Base-by-base conservation (phyloP, 1,284 basidiomycete genomes). In the Cryptococcus sp. region DNA sequence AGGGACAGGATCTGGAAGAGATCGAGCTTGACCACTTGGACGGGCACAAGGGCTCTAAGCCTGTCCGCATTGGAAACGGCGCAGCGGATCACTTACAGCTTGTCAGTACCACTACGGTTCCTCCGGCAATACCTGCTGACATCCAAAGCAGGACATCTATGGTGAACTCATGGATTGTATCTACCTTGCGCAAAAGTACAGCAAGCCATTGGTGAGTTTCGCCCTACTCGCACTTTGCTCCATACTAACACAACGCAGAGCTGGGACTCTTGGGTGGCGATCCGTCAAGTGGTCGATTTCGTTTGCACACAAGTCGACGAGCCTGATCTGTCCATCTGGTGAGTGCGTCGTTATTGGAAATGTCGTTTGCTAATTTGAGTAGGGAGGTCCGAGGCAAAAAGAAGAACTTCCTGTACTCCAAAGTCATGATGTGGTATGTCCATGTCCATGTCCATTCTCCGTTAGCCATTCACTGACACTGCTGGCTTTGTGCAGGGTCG, bases 81-180 rank as follows among this genome's bases (percentile, higher is more conserved):
- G 91, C 90, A 0, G 91, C 90, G 2, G 88, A 93, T 72, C 92
- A 95, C 75, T 74, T 93, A 3, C 92, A 95, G 70, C 79, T 95
- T 62, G 90, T 91, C 59, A 61, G 85, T 75, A 10, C 31, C 16
- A 51, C 16, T 47, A 50, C 39, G 49, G 13, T 45, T 8, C 25
- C 19, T 17, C 17, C 7, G 3, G 22, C 39, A 8, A 47, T 45
- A 17, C 35, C 10, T 19, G 23, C 56, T 61, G 23, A 55, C 41
- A 49, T n/a, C 22, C 61, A 13, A 35, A 46, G 17, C 50, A 91
- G 88, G 93, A 95, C 75, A 94, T 95, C 50, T 94, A 94, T 66
- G 93, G 91, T 44, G 91, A 92, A 61, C 68, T 82, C 19, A 87
- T 94, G 88, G 92, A 96, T 81, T 91, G 88, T 85, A 89, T 96